Conservation (phyloP, 2,329 filamentous ascomycete species). For the Amylocarpus encephaloides region DNA sequence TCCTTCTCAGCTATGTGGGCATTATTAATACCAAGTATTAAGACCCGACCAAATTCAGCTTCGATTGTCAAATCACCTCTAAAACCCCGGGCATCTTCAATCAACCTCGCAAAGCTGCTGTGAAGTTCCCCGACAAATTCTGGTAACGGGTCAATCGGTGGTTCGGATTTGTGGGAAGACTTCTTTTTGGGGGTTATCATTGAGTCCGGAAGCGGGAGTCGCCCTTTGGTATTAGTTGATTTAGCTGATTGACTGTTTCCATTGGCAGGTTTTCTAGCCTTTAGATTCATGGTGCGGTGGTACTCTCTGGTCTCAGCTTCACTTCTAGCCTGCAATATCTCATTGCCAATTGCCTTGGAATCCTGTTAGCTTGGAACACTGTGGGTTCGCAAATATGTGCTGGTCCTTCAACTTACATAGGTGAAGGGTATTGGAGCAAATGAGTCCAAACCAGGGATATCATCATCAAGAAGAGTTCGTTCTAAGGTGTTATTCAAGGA, state of each 20-base stretch:
- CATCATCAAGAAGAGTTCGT: too few species aligned
- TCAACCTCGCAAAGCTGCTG: conserved; percentile 14
- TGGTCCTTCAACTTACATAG: background rate
- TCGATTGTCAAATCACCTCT: conserved; percentile 21
- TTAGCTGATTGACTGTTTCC: background rate
- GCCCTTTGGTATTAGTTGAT: background rate
- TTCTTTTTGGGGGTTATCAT: background rate
- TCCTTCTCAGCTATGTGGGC: conserved; percentile 12
- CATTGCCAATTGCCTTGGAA: background rate
- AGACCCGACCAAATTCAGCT: conserved; percentile 27
- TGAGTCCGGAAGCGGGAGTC: conserved; percentile 1
- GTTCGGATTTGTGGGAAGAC: background rate
- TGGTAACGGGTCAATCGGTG: conserved; percentile 14
- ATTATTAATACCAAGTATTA: conserved; percentile 14
- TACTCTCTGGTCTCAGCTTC: conserved; percentile 19
- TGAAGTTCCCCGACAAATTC: conserved; percentile 19
- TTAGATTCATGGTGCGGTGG: conserved; percentile 25
- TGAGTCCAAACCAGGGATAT: too few species aligned
- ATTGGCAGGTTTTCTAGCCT: conserved; percentile 5
- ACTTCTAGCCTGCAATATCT: conserved; percentile 6
- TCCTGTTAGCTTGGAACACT: background rate
- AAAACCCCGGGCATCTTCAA: conserved; percentile 22
- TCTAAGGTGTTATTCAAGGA: too few species aligned
- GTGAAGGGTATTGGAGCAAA: too few species aligned
- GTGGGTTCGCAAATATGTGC: background rate